phyloP scores from a whole-genome alignment of 2,329 filamentous ascomycete genomes.

The Colletotrichum chlorophyti region DNA sequence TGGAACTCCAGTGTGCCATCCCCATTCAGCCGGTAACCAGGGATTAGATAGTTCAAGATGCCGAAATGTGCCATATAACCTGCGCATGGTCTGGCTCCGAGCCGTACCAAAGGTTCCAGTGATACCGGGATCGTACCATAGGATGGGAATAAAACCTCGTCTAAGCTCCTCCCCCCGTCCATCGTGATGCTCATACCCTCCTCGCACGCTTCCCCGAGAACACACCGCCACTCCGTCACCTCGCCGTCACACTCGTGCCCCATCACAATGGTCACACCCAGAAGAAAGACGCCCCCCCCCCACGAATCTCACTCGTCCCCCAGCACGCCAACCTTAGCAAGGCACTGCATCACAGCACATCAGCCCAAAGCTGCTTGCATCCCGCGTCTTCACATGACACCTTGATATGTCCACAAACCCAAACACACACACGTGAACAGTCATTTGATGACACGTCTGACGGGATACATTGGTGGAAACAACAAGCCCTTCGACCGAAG shows the following conservation, averaged over 20 bases:
- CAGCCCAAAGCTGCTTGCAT: not conserved
- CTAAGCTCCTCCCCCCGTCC: too few species aligned
- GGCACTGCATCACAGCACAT: too few species aligned
- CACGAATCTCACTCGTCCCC: too few species aligned
- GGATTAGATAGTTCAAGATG: too few species aligned
- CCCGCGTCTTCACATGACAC: not conserved
- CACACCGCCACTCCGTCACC: not conserved
- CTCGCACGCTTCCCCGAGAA: not conserved
- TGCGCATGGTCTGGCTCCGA: too few species aligned
- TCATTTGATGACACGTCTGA: not conserved
- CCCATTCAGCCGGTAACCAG: slow-evolving; percentile 7
- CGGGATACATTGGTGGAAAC: slow-evolving; percentile 3
- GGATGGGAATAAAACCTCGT: too few species aligned
- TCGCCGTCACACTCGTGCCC: not conserved
- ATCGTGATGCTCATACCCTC: too few species aligned
- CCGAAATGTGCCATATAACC: too few species aligned
- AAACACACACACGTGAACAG: not conserved
- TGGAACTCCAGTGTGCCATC: not conserved
- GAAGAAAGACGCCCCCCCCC: not conserved
- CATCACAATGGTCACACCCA: too few species aligned
- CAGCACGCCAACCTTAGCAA: too few species aligned
- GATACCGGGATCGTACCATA: too few species aligned
- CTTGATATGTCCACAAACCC: not conserved
- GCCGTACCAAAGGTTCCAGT: too few species aligned
- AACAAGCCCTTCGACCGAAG: not conserved